These are phyloP conservation scores for Dendrostoma leiphaemia DNA, from an alignment of 2,329 filamentous ascomycete species.

Conservation along the genomic window DNA sequence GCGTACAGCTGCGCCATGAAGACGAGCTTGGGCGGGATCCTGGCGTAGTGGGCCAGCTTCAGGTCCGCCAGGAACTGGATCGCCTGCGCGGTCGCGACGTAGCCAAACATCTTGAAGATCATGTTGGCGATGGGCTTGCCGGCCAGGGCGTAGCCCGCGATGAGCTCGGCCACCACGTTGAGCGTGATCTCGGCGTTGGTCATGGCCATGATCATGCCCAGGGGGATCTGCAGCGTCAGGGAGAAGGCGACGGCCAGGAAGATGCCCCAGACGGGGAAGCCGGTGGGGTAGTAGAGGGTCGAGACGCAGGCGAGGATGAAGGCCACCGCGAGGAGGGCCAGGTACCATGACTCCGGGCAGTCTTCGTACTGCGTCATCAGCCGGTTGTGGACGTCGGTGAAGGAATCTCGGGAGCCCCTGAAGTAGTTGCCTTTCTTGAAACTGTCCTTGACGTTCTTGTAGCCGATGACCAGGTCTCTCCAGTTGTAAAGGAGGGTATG, in stretches of 20 bases:
- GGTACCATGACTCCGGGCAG: conserved; percentile 27
- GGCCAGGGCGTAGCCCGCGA: conserved; percentile 40
- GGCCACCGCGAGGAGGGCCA: conserved; percentile 27
- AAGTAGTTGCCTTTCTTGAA: conserved; percentile 39
- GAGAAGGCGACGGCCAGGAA: conserved; percentile 41
- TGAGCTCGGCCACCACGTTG: conserved; percentile 47
- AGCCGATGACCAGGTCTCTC: conserved; percentile 47
- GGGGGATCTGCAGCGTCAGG: conserved; percentile 41
- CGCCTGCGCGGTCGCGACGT: conserved; percentile 44
- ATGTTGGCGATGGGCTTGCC: conserved; percentile 46
- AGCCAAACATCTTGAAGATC: conserved; percentile 41
- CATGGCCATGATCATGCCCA: conserved; percentile 43
- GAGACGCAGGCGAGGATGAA: conserved; percentile 29
- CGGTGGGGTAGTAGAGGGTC: conserved; percentile 34
- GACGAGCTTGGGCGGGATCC: conserved; percentile 59
- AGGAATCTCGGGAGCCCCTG: conserved; percentile 25
- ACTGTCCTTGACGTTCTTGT: conserved; percentile 45
- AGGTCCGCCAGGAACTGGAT: conserved; percentile 42
- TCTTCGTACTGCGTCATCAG: conserved; percentile 38
- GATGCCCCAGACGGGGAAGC: conserved; percentile 38
- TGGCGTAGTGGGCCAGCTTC: conserved; percentile 46
- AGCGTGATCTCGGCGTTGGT: conserved; percentile 40
- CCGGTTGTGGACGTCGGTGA: conserved; percentile 40
- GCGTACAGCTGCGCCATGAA: conserved; percentile 59
- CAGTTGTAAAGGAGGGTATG: conserved; percentile 52